Evolutionary conservation across 768 basidiomycete genomes (phyloP).

Genomic region (Collybiopsis luxurians): DNA sequence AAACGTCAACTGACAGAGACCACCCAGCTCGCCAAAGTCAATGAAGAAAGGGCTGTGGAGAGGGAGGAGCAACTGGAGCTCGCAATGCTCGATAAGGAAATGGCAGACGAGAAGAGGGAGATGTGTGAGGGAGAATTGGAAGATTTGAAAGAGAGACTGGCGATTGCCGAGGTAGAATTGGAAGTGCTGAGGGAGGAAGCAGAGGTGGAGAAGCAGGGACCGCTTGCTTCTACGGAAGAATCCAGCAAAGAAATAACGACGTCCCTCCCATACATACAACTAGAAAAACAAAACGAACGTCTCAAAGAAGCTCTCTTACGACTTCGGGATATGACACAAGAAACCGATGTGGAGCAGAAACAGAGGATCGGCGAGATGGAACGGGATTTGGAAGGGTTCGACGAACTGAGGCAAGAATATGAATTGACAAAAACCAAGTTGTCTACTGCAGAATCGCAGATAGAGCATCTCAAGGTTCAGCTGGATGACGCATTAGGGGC

Average conservation of each 20-base stretch:
- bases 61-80: constrained; percentile 91
- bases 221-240: no score
- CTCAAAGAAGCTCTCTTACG: constrained; percentile 94
- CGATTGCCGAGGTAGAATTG: constrained; percentile 80
- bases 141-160: constrained; percentile 73
- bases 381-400: constrained; percentile 74
- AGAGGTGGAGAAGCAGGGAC: constrained; percentile 10
- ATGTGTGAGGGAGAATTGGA: constrained; percentile 74
- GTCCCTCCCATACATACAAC: constrained; percentile 73
- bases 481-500: constrained; percentile 94
- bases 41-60: constrained; percentile 72
- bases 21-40: constrained; percentile 68
- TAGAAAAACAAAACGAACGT: constrained; percentile 95
- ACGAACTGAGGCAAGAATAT: constrained; percentile 69
- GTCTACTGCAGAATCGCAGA: constrained; percentile 84
- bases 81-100: constrained; percentile 92
- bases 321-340: constrained; percentile 83
- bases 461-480: constrained; percentile 92
- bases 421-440: constrained; percentile 69
- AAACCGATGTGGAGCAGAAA: constrained; percentile 84
- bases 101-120: constrained; percentile 93
- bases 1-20: constrained; percentile 77
- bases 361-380: constrained; percentile 84
- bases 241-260: constrained; percentile 18
- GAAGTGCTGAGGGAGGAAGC: constrained; percentile 68